Base-by-base conservation (phyloP, 1,284 basidiomycete species). In the Salmacisia buchloeana region DNA sequence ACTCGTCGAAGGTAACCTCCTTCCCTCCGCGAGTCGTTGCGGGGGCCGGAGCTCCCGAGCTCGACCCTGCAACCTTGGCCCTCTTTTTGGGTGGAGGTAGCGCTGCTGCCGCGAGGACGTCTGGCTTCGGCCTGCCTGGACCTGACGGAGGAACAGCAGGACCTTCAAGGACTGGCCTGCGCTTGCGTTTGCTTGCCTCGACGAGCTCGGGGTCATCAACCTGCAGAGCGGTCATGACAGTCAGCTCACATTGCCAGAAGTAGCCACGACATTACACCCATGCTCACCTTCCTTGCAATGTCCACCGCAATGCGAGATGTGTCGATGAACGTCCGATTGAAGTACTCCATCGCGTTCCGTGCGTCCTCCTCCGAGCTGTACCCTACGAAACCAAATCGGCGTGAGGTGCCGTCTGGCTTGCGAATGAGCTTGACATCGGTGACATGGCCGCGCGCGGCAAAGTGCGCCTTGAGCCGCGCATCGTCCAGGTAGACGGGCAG, bases 301-400 rank as follows among this genome's bases (percentile, higher is more conserved):
- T 87, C 85, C 7, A 96, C 90, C 63, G 82, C 86, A 65, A 97
- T 87, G 71, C 88, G 69, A 82, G 79, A 88, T 12, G 81, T 81
- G 35, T 75, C 72, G 41, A 82, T 71, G 73, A 80, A 97, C 0
- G 89, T 91, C 35, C 86, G 85, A 78, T 96, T 86, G 73, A 92
- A 96, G 88, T 90, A 97, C 52, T 88, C 85, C 77, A 86, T 86
- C 0, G 90, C 92, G 15, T 84, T 84, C 12, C 82, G 68, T 0
- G 94, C 94, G 69, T 97, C 90, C 12, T 85, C 83, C 38, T 89
- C 85, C 0, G 87, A 86, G 80, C 90, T 91, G 83, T 88, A 97
- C 0, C 94, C 94, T 6, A 97, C 85, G 77, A 97, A 98, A 0
- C 89, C 94, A 77, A 98, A 94, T 36, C 91, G 84, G 3, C 94